Evolutionary conservation across 2,329 filamentous ascomycete species (phyloP), one percentile per base, ranked within the genome.

Genomic region (Colletotrichum salicis): DNA sequence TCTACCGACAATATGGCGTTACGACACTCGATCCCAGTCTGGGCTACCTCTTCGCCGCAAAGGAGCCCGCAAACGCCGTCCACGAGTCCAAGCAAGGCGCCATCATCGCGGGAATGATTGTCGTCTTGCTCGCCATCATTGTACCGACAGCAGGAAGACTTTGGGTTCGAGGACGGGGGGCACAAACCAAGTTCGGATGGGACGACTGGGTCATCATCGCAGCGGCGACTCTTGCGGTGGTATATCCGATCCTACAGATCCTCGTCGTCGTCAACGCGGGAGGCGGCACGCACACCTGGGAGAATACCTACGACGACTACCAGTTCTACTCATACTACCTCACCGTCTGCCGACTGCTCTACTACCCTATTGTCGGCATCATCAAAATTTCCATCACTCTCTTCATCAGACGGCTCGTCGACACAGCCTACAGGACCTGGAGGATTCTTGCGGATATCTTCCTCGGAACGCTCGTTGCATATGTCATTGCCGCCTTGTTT

Each of bases 381-480:
- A 71, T 71, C 15, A 73, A 73, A 22, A 73, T 73, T 60, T 73
- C 71, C 4, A 73, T 73, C 60, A 73, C 71, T 1, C 35, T 73
- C 5, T 73, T 73, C 48, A 71, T 73, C 15, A 68, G 71, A 29
- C 59, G 71, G 6, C 55, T 73, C n/a, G 67, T 71, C 37, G 67
- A 73, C 19, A 71, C 67, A 10, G 67, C 64, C 0, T 73, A 58
- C 37, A 52, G 51, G 11, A 71, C 64, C 4, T 81, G 80, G 80
- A 74, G 72, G 13, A 71, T 76, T 12, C 70, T 76, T n/a, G 76
- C 78, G 48, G 76, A 78, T 58, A 27, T 75, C n/a, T 80, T 81
- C 63, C 76, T 80, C 15, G 72, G 61, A 31, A 67, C 78, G 2
- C 70, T 80, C 8, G 62, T 76, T 22, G 56, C 64, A 15, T 80